These are phyloP conservation scores for Entophlyctis helioformis DNA, from an alignment of 192 early-diverging fungal species.

Conservation along the genomic window DNA sequence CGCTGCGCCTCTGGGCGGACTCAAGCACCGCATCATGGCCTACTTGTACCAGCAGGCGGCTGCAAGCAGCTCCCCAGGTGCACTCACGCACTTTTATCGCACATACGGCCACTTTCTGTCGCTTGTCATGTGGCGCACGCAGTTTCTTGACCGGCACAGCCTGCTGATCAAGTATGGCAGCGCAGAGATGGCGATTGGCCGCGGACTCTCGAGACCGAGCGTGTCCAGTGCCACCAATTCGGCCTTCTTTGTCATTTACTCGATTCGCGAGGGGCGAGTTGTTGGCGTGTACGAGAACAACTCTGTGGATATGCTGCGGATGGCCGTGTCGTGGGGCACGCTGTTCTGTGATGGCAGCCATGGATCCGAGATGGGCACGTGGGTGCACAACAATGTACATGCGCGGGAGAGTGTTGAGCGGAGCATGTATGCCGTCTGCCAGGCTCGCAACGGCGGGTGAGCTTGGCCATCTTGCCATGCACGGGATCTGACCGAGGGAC, in stretches of 20 bases:
- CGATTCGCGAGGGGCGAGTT: slow-evolving; percentile 37
- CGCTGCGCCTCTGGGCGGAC: slow-evolving; percentile 34
- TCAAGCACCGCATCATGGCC: slow-evolving; percentile 57
- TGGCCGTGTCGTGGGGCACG: slow-evolving; percentile 30
- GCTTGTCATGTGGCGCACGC: slow-evolving; percentile 58
- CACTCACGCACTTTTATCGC: slow-evolving; percentile 42
- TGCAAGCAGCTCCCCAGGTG: slow-evolving; percentile 1
- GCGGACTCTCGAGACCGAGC: too few relatives aligned
- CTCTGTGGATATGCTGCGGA: slow-evolving; percentile 42
- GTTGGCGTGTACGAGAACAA: slow-evolving; percentile 53
- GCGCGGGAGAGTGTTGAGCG: slow-evolving; percentile 40
- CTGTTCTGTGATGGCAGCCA: slow-evolving; percentile 22
- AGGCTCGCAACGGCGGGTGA: slow-evolving; percentile 66
- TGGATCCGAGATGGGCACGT: slow-evolving; percentile 8
- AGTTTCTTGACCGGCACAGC: slow-evolving; percentile 45
- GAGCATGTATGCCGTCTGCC: slow-evolving; percentile 40
- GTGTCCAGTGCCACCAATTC: too few relatives aligned
- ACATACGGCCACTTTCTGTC: slow-evolving; percentile 45
- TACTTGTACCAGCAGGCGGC: slow-evolving; percentile 48
- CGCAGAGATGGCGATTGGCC: slow-evolving; percentile 31
- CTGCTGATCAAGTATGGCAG: slow-evolving; percentile 60
- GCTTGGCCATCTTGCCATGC: too few relatives aligned
- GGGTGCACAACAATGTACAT: slow-evolving; percentile 41
- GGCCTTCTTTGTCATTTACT: slow-evolving; percentile 61
- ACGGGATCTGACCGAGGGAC: too few relatives aligned